Conservation (phyloP, 495 filamentous ascomycete species). For the Penicillium subrubescens region DNA sequence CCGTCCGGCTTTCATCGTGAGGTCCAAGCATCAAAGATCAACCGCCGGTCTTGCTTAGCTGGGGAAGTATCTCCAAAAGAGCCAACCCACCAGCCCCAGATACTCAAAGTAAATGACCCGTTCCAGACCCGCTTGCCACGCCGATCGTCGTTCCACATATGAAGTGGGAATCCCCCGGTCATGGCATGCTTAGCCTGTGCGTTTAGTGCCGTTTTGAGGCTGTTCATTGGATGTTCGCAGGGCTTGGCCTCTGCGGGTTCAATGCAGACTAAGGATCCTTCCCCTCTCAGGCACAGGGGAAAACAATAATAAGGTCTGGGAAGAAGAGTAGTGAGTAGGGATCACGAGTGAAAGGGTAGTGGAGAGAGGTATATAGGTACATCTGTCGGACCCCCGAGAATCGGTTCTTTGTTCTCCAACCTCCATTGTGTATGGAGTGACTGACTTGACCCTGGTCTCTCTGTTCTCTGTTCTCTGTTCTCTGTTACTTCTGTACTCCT, state of each 20-base stretch:
- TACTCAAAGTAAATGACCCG: slow-evolving; percentile 10
- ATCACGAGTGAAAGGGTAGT: background rate
- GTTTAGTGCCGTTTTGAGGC: background rate
- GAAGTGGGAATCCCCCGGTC: background rate
- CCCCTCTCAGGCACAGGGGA: background rate
- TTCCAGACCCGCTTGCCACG: slow-evolving; percentile 16
- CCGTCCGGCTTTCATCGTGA: slow-evolving; percentile 4
- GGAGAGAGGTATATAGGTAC: slow-evolving; percentile 16
- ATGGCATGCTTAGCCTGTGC: background rate
- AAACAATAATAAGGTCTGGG: background rate
- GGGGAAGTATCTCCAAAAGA: background rate
- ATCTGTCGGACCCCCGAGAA: background rate
- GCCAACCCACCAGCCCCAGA: background rate
- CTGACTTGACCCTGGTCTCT: background rate
- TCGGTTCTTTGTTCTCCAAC: background rate
- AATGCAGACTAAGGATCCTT: background rate
- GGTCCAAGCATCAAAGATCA: slow-evolving; percentile 24
- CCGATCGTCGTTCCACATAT: slow-evolving; percentile 22
- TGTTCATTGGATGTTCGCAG: background rate
- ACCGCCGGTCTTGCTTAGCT: slow-evolving; percentile 5
- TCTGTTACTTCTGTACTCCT: background rate
- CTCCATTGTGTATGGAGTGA: slow-evolving; percentile 8
- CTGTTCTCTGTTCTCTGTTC: too few relatives aligned
- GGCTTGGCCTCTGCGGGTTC: background rate
- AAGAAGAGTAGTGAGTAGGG: background rate